Conservation (phyloP, 169 alveolate species). For the Eimeria necatrix region DNA sequence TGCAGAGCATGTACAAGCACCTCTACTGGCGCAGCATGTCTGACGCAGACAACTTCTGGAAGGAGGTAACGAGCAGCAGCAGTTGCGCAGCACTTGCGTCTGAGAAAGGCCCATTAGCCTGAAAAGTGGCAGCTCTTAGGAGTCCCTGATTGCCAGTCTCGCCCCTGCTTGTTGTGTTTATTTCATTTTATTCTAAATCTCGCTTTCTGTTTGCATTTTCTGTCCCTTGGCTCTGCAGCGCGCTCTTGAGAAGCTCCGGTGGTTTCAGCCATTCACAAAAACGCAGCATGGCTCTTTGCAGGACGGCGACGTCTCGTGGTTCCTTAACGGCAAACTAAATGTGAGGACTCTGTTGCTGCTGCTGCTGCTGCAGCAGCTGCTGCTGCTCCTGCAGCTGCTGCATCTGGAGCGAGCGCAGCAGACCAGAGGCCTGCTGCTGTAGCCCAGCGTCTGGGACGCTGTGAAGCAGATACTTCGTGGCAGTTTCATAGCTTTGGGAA, state of each 20-base stretch:
- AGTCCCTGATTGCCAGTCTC: too few species aligned
- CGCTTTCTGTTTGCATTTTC: background rate
- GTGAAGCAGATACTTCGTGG: too few species aligned
- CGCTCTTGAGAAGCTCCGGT: conserved; percentile 74
- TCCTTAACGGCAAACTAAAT: conserved; percentile 93
- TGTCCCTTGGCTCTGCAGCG: conserved; percentile 49
- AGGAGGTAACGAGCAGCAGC: conserved; percentile 56
- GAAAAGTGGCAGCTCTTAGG: background rate
- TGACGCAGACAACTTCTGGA: conserved; percentile 82
- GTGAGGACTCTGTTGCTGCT: conserved; percentile 76
- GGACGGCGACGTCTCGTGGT: conserved; percentile 91
- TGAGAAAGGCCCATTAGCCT: background rate
- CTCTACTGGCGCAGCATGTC: conserved; percentile 78
- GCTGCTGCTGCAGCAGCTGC: background rate
- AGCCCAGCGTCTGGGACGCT: too few species aligned
- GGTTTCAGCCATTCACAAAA: conserved; percentile 82
- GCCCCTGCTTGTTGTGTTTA: background rate
- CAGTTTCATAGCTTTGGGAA: too few species aligned
- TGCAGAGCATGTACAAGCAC: conserved; percentile 80
- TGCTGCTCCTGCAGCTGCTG: background rate
- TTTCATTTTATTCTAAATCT: too few species aligned
- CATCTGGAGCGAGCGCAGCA: background rate
- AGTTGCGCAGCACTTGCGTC: background rate
- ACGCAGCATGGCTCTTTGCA: conserved; percentile 84
- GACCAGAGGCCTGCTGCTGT: background rate